These are phyloP conservation scores for Penicillium paneum DNA, from an alignment of 2,329 filamentous ascomycete genomes.

Conservation along the genomic window DNA sequence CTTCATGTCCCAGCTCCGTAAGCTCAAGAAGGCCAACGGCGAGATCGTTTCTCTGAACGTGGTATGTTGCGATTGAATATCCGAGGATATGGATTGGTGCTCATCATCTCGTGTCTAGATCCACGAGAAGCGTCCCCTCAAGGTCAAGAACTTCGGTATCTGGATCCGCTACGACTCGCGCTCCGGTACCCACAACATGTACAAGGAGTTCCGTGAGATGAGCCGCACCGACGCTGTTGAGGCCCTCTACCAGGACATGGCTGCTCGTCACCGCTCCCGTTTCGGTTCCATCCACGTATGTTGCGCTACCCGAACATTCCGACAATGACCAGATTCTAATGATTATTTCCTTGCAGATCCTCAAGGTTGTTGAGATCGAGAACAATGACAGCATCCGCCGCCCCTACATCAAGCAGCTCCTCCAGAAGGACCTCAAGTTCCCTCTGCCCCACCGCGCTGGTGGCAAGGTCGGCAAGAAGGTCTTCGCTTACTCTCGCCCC, in stretches of 20 bases:
- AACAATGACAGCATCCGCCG: conserved; percentile 93
- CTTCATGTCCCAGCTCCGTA: conserved; percentile 97
- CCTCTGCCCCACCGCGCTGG: conserved; percentile 90
- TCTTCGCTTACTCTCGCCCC: conserved; percentile 90
- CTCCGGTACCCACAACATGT: conserved; percentile 99
- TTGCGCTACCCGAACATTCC: conserved; percentile 23
- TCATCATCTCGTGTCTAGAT: conserved; percentile 57
- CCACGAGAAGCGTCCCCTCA: conserved; percentile 96
- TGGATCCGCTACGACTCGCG: conserved; percentile 99
- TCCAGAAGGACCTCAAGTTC: conserved; percentile 94
- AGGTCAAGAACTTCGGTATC: conserved; percentile 99
- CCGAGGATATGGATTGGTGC: conserved; percentile 6
- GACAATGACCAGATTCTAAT: conserved; percentile 13
- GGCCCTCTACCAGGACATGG: conserved; percentile 99
- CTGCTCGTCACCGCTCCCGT: conserved; percentile 93
- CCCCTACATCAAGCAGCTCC: conserved; percentile 99
- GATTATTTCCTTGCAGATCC: conserved; percentile 61
- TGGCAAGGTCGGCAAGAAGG: conserved; percentile 80
- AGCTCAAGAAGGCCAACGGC: conserved; percentile 99
- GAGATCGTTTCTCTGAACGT: conserved; percentile 97
- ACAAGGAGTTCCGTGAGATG: conserved; percentile 99
- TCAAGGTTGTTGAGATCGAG: conserved; percentile 96
- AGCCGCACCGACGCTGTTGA: conserved; percentile 93
- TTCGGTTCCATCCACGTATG: conserved; percentile 98
- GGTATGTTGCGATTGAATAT: conserved; percentile 57